Evolutionary conservation across 805 yeast species (phyloP).

Genomic region (Debaryomyces prosopidis): DNA sequence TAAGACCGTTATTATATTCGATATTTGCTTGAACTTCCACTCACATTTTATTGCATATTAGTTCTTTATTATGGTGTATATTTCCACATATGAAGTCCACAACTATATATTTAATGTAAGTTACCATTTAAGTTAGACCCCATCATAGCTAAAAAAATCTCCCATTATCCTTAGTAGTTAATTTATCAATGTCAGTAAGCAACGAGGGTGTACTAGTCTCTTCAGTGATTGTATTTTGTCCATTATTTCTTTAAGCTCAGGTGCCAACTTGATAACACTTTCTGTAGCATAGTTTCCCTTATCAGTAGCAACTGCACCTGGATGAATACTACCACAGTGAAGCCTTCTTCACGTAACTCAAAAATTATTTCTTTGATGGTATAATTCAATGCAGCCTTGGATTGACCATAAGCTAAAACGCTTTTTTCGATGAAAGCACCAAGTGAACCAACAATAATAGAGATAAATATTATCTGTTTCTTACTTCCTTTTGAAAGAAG

Average conservation of each 20-base stretch:
- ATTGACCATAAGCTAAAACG: constrained; percentile 31
- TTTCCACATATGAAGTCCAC: no score
- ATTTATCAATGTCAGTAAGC: constrained; percentile 14
- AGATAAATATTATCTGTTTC: constrained; percentile 24
- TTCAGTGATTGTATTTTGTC: constrained; percentile 15
- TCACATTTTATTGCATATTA: no score
- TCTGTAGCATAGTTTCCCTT: constrained; percentile 19
- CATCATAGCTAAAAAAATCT: constrained; percentile 24
- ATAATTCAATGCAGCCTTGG: constrained; percentile 39
- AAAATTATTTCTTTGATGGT: constrained; percentile 20
- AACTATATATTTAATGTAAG: no score
- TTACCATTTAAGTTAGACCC: constrained; percentile 6
- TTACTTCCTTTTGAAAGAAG: constrained; percentile 19
- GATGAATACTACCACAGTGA: constrained; percentile 25
- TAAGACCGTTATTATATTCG: no score
- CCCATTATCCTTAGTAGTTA: constrained; percentile 23
- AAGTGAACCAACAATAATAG: constrained; percentile 24
- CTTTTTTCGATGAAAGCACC: constrained; percentile 12
- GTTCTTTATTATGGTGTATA: no score
- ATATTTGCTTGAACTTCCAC: no score
- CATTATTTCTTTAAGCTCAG: not conserved
- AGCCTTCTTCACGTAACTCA: constrained; percentile 22
- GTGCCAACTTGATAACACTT: not conserved
- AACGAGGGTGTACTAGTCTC: constrained; percentile 20
- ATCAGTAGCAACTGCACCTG: constrained; percentile 38